Base-by-base conservation (phyloP, 75 land plant genomes). In the Larix kaempferi region DNA sequence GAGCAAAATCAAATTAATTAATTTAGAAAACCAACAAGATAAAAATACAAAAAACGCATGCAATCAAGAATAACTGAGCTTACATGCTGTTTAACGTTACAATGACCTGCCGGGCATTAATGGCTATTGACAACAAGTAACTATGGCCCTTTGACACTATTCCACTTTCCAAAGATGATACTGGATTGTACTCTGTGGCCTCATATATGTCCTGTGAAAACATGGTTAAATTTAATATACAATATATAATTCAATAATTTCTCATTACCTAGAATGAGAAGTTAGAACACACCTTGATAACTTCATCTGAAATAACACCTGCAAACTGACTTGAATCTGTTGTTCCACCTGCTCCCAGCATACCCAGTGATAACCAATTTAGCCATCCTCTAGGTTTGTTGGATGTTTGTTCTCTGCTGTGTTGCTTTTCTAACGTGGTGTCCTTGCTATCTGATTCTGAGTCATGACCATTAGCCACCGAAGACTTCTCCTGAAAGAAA, bases 321-420 rank as follows among this genome's bases (percentile, higher is more conserved):
- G 95, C 86, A 86, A 94, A 92, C 64, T 95, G 90, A 62, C 81
- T 78, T 73, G 93, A 84, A 76, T 87, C 88, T 26, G 82, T 79
- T 73, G 89, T 95, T 71, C 95, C 96, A 12, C 91, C 95, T 78
- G 94, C 93, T 62, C 99, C 99, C 69, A 98, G 91, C 93, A 98
- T 90, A 41, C 98, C 98, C 80, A 85, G 89, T 11, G 99, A 91
- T 39, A 97, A 77, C 93, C 95, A 91, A 74, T 91, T 93, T 39
- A 95, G 71, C 99, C 98, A 98, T 60, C 99, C 88, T 29, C 93
- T 84, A 37, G 90, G 82, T 67, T 81, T 92, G 35, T 77, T 82
- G 10, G 82, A 56, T 77, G 82, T 12, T 74, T 52, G 56, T 6
- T 87, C 91, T 77, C 87, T 88, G 69, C 65, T 79, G 74, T 59